Percentiles rank a stretch among this genome's conserved stretches.
Evolutionary conservation across 2,329 filamentous ascomycete genomes (phyloP).

Genomic region (Fusarium sp.): DNA sequence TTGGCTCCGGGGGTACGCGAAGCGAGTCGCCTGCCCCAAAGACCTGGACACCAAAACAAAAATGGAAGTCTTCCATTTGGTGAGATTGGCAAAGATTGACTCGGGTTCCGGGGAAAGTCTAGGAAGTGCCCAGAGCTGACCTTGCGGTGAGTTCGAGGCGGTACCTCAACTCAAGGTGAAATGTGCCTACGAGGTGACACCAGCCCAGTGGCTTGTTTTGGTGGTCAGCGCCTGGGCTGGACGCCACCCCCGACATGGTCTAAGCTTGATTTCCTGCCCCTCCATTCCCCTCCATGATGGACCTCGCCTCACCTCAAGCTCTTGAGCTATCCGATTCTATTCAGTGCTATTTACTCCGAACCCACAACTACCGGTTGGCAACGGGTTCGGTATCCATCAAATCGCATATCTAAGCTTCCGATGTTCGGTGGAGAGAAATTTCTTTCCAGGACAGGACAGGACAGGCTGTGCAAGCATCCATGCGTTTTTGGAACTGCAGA

Average conservation of each 20-base stretch:
- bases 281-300: slow-evolving; percentile 25
- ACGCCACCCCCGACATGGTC: slow-evolving; percentile 33
- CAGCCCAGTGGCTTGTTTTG: slow-evolving; percentile 25
- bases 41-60: background rate
- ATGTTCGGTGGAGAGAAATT: slow-evolving; percentile 33
- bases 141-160: slow-evolving; percentile 28
- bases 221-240: slow-evolving; percentile 36
- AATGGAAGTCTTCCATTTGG: slow-evolving; percentile 15
- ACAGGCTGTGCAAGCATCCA: background rate
- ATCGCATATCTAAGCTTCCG: slow-evolving; percentile 29
- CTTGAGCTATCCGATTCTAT: slow-evolving; percentile 19
- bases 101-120: slow-evolving; percentile 36
- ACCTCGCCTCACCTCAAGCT: slow-evolving; percentile 23
- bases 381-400: slow-evolving; percentile 28
- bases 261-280: slow-evolving; percentile 28
- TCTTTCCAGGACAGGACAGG: background rate
- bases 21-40: slow-evolving; percentile 5
- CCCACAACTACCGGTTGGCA: slow-evolving; percentile 33
- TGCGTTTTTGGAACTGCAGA: slow-evolving; percentile 21
- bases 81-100: slow-evolving; percentile 30
- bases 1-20: slow-evolving; percentile 3
- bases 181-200: background rate
- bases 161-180: slow-evolving; percentile 22
- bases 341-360: slow-evolving; percentile 16
- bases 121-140: slow-evolving; percentile 19